These are phyloP conservation scores for Candida adriatica DNA, from an alignment of 805 yeast genomes.

Conservation along the genomic window DNA sequence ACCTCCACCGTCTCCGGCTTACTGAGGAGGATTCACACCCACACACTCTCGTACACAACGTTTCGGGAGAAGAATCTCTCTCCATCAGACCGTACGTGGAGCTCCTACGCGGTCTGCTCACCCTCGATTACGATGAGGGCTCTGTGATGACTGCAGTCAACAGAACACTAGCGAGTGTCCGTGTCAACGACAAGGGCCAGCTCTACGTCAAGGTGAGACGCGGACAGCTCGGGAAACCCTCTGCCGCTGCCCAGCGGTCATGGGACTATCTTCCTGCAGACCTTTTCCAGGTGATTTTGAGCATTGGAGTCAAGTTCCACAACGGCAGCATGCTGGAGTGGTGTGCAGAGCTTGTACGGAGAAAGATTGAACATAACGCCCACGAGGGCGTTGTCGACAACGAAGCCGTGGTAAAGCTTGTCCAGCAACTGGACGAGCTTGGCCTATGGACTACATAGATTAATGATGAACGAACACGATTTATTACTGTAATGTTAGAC, in stretches of 20 bases:
- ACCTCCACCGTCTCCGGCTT: constrained; percentile 4
- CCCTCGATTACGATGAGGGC: constrained; percentile 3
- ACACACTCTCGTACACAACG: constrained; percentile 3
- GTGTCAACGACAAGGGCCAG: not conserved
- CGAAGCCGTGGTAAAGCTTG: not conserved
- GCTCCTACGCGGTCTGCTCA: constrained; percentile 6
- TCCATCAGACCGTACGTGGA: constrained; percentile 1
- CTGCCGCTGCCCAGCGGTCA: not conserved
- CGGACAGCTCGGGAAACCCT: not conserved
- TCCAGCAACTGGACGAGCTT: not conserved
- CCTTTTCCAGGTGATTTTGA: constrained; percentile 6
- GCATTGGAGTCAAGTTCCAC: constrained; percentile 6
- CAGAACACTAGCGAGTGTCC: constrained; percentile 4
- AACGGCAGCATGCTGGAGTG: constrained; percentile 9
- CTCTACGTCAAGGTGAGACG: constrained; percentile 1
- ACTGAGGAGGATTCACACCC: constrained; percentile 4
- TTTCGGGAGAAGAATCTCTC: constrained; percentile 1
- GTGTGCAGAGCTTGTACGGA: constrained; percentile 6
- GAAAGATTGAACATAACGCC: not conserved
- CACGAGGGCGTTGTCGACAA: not conserved
- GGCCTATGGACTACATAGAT: constrained; percentile 1
- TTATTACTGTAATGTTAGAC: not conserved
- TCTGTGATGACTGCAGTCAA: constrained; percentile 5
- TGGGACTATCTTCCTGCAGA: constrained; percentile 9
- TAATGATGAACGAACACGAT: too few species aligned